Percentiles rank a stretch among this genome's conserved stretches.
phyloP scores from a whole-genome alignment of 768 basidiomycete genomes.

The Myochromella boudieri region DNA sequence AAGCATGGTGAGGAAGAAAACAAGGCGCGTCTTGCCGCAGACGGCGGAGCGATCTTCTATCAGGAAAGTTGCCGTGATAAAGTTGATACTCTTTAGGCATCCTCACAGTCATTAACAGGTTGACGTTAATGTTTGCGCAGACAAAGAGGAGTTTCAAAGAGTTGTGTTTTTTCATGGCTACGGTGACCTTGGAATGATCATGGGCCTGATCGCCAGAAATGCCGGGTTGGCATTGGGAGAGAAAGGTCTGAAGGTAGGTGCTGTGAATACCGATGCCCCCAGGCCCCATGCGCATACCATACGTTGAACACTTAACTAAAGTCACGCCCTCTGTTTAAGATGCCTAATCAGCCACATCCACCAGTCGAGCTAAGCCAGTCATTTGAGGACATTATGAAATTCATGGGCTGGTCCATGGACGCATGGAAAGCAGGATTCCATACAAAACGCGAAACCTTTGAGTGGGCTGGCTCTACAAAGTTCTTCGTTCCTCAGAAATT shows the following conservation, averaged over 20 bases:
- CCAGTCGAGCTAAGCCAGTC: conserved; percentile 51
- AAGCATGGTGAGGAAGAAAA: conserved; percentile 30
- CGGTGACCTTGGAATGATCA: conserved; percentile 72
- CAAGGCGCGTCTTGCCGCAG: conserved; percentile 20
- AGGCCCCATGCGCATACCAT: too few species aligned
- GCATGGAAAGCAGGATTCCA: conserved; percentile 53
- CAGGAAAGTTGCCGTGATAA: conserved; percentile 28
- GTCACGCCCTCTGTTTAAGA: conserved; percentile 18
- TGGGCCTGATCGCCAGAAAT: conserved; percentile 54
- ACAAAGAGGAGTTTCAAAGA: conserved; percentile 49
- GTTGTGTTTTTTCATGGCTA: conserved; percentile 59
- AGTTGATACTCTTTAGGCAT: background rate
- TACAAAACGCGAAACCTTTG: conserved; percentile 52
- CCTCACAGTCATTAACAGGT: conserved; percentile 36
- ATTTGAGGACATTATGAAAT: conserved; percentile 49
- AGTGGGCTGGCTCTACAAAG: conserved; percentile 56
- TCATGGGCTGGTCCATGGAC: conserved; percentile 57
- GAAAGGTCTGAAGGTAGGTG: conserved; percentile 54
- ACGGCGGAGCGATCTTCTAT: conserved; percentile 37
- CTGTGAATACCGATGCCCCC: background rate
- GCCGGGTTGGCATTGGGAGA: conserved; percentile 48
- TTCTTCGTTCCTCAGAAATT: conserved; percentile 49
- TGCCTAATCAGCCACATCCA: conserved; percentile 40
- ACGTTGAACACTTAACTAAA: too few species aligned
- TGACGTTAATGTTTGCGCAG: conserved; percentile 60